phyloP scores from a whole-genome alignment of 805 yeast genomes.

The Torulaspora maleeae region DNA sequence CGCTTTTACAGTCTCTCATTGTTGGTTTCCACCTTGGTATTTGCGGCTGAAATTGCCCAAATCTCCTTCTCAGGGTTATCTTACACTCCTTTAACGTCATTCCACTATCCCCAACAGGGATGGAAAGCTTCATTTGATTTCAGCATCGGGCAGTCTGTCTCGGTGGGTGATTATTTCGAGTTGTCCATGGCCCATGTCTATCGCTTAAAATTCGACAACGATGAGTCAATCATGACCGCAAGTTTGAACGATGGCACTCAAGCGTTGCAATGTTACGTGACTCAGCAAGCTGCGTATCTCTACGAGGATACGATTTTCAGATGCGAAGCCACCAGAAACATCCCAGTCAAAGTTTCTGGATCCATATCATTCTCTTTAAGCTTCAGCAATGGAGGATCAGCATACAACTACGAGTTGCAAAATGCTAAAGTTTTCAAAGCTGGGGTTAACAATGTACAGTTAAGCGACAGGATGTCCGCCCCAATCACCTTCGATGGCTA shows the following conservation, averaged over 20 bases:
- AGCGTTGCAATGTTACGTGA: slow-evolving; percentile 33
- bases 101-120: slow-evolving; percentile 28
- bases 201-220: slow-evolving; percentile 34
- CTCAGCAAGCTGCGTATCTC: slow-evolving; percentile 36
- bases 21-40: slow-evolving; percentile 1
- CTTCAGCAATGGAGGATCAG: slow-evolving; percentile 37
- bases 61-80: slow-evolving; percentile 15
- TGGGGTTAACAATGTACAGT: slow-evolving; percentile 31
- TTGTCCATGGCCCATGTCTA: slow-evolving; percentile 34
- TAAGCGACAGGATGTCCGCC: slow-evolving; percentile 26
- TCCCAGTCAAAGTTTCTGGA: slow-evolving; percentile 28
- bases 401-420: slow-evolving; percentile 30
- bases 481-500: slow-evolving; percentile 28
- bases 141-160: slow-evolving; percentile 17
- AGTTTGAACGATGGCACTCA: slow-evolving; percentile 24
- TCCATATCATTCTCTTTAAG: slow-evolving; percentile 29
- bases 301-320: slow-evolving; percentile 29
- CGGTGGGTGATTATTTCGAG: slow-evolving; percentile 28
- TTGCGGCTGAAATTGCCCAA: slow-evolving; percentile 14
- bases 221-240: slow-evolving; percentile 18
- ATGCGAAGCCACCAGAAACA: slow-evolving; percentile 28
- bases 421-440: slow-evolving; percentile 30
- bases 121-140: slow-evolving; percentile 36
- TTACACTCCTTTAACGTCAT: slow-evolving; percentile 14
- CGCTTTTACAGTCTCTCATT: slow-evolving; percentile 5